phyloP scores from a whole-genome alignment of 345 rosid genomes.

The Aquilaria yunnanensis region DNA sequence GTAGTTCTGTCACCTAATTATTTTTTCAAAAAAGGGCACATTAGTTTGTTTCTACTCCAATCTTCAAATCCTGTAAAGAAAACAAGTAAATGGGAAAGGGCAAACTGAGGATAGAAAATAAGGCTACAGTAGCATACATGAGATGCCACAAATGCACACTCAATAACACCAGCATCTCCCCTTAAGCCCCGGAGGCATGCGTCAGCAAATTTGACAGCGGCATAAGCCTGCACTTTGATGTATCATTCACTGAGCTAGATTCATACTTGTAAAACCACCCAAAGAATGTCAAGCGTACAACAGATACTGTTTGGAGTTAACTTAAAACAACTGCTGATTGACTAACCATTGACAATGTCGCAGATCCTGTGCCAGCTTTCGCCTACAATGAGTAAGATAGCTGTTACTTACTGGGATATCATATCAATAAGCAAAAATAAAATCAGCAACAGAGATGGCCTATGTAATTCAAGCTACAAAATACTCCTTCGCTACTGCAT shows the following conservation, averaged over 20 bases:
- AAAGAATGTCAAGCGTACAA: neutral
- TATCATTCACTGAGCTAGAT: neutral
- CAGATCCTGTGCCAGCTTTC: conserved; percentile 97
- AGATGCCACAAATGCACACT: conserved; percentile 84
- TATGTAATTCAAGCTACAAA: no score
- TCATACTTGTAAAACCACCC: neutral
- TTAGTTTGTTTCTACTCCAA: neutral
- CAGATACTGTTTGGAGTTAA: neutral
- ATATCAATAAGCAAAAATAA: no score
- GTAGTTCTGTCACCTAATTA: conserved; percentile 86
- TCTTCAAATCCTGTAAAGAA: neutral
- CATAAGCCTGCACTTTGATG: conserved; percentile 64
- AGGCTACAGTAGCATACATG: conserved; percentile 30
- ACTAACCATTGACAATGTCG: conserved; percentile 91
- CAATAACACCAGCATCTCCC: conserved; percentile 67
- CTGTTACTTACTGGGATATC: neutral
- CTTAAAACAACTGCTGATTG: neutral
- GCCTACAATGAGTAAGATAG: conserved; percentile 47
- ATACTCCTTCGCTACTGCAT: no score
- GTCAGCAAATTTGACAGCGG: conserved; percentile 97
- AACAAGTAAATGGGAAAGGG: neutral
- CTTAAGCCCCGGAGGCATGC: conserved; percentile 81
- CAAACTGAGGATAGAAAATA: conserved; percentile 1
- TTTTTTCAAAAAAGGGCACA: neutral
- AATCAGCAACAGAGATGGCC: no score